These are phyloP conservation scores for Chloranthus sessilifolius DNA, from an alignment of 164 flowering plant genomes.

Conservation along the genomic window DNA sequence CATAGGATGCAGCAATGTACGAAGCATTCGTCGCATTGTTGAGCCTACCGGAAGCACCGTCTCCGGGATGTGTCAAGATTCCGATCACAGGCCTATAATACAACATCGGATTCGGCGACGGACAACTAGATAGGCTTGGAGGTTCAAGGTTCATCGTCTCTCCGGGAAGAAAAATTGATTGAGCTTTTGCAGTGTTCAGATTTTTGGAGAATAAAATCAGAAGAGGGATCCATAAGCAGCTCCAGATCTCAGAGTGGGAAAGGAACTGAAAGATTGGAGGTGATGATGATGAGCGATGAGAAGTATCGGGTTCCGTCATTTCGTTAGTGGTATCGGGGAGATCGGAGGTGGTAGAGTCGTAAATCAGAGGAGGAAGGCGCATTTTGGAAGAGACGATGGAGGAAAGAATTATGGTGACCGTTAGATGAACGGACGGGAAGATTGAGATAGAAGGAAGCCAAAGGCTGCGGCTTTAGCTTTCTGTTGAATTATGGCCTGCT, in stretches of 20 bases:
- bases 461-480: too few species aligned
- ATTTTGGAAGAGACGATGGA: too few species aligned
- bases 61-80: conserved; percentile 91
- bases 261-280: conserved; percentile 10
- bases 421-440: too few species aligned
- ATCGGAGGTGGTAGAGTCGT: too few species aligned
- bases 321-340: too few species aligned
- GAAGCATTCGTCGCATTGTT: conserved; percentile 58
- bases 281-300: conserved; percentile 7
- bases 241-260: conserved; percentile 26
- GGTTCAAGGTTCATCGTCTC: conserved; percentile 7
- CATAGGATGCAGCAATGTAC: conserved; percentile 95
- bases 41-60: conserved; percentile 89
- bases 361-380: too few species aligned
- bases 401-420: too few species aligned
- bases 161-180: conserved; percentile 37
- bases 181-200: conserved; percentile 28
- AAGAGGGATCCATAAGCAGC: conserved; percentile 46
- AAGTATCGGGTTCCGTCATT: conserved; percentile 9
- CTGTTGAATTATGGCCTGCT: too few species aligned
- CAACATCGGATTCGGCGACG: conserved; percentile 46
- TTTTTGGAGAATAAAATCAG: conserved; percentile 39
- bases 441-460: too few species aligned
- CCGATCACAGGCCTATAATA: conserved; percentile 86
- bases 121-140: conserved; percentile 23